A percentile compares a stretch with the other conserved stretches of the same genome.
Conservation (phyloP, 176 grass and related monocot genomes). For the Tillandsia leiboldiana region DNA sequence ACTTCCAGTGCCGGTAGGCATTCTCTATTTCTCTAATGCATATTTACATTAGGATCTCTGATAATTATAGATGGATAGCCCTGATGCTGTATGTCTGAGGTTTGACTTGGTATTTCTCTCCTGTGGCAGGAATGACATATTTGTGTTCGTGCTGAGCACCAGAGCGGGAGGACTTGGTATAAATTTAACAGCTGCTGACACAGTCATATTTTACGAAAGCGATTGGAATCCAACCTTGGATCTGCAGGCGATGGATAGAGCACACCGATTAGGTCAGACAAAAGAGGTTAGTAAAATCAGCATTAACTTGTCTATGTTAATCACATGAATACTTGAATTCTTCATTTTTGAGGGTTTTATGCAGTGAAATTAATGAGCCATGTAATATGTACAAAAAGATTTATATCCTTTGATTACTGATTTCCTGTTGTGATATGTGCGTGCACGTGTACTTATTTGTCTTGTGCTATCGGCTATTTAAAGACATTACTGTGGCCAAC, state of each 20-base stretch:
- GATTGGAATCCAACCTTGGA: slow-evolving; percentile 99
- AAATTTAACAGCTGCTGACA: slow-evolving; percentile 98
- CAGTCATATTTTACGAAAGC: slow-evolving; percentile 99
- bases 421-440: no score
- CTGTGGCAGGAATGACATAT: slow-evolving; percentile 82
- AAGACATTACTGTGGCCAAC: no score
- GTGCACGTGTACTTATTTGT: no score
- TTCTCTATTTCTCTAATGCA: neutral
- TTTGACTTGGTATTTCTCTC: slow-evolving; percentile 5
- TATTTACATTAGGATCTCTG: slow-evolving; percentile 11
- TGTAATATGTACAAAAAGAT: no score
- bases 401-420: no score
- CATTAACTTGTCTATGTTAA: neutral
- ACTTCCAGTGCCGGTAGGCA: slow-evolving; percentile 76
- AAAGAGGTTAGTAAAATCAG: slow-evolving; percentile 46
- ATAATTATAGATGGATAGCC: slow-evolving; percentile 1
- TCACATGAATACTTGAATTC: no score
- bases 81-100: neutral
- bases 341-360: no score
- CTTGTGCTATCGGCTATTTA: no score
- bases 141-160: slow-evolving; percentile 99
- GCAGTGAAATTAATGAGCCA: no score
- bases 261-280: slow-evolving; percentile 91
- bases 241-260: slow-evolving; percentile 99
- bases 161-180: slow-evolving; percentile 97